Base-by-base conservation (phyloP, 345 rosid genomes). In the Linum usitatissimum region DNA sequence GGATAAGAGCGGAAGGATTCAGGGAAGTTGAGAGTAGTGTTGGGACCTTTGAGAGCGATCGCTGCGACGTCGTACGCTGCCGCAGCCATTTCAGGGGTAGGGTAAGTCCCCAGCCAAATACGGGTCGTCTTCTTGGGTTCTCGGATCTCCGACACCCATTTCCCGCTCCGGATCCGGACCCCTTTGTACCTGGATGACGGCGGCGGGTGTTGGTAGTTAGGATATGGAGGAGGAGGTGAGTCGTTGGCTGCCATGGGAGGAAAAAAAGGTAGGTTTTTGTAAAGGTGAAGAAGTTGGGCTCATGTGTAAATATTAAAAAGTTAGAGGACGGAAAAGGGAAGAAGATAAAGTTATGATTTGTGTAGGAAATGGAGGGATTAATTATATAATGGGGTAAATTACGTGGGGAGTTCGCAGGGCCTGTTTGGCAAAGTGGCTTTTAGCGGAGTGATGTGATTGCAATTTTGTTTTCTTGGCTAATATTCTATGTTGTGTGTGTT, bases 1-100 rank as follows among this genome's bases (percentile, higher is more conserved):
- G 80, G 84, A 30, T 83, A 87, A 18, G 84, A 83, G 19, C 53
- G 60, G 40, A 73, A 65, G 60, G 76, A 75, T 40, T 75, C 78
- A 0, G 90, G 88, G 64, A 87, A 84, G 54, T 84, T 87, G 20
- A 87, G 69, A 18, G 70, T 72, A 7, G 86, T 61, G 38, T 81
- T 80, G 6, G 83, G 69, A 6, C 91, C 95, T 64, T 87, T 87
- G 14, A 87, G 77, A n/a, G 90, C 80, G 4, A 87, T 59, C 5
- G 91, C 88, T 14, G 95, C 91, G 68, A 77, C 91, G 63, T 87
- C 95, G 51, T 87, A 84, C 1, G 95, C 95, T 0, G 91, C 77
- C 0, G 91, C 95, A 3, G 91, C 95, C 95, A 87, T 87, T 68
- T 84, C 90, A 18, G 89, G 81, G 3, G 81, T 82, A 3, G 85